Conservation (phyloP, 352 stramenopile genomes). For the Phytopythium kandeliae region DNA sequence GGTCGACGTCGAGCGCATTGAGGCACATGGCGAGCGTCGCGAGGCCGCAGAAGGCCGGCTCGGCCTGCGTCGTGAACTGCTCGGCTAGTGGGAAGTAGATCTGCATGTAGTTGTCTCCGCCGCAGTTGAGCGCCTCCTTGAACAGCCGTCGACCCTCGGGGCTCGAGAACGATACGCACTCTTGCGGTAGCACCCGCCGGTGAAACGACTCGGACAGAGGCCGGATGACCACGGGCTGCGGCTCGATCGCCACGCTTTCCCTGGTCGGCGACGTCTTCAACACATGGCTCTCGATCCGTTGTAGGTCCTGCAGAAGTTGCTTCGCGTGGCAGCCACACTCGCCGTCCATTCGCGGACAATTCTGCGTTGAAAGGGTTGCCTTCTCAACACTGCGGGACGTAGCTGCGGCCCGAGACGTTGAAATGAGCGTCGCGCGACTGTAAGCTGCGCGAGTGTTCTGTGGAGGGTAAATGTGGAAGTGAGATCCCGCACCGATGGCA, state of each 20-base stretch:
- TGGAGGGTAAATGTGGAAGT: no score
- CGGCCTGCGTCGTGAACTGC: slow-evolving; percentile 88
- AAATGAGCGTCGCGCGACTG: neutral
- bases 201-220: slow-evolving; percentile 5
- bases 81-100: slow-evolving; percentile 92
- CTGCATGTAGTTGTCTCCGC: slow-evolving; percentile 60
- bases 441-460: neutral
- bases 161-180: slow-evolving; percentile 83
- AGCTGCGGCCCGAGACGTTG: neutral
- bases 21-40: slow-evolving; percentile 82
- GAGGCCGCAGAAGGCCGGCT: slow-evolving; percentile 89
- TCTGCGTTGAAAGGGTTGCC: neutral
- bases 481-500: no score
- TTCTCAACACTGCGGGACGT: neutral
- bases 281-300: neutral
- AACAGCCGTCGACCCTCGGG: slow-evolving; percentile 81
- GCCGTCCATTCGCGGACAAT: neutral
- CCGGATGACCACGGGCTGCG: neutral
- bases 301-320: slow-evolving; percentile 7
- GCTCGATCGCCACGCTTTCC: neutral
- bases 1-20: slow-evolving; percentile 74
- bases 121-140: slow-evolving; percentile 45
- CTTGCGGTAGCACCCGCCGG: slow-evolving; percentile 17
- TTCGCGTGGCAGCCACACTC: slow-evolving; percentile 7
- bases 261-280: neutral